Base-by-base conservation (phyloP, 345 rosid genomes). In the Gynandropsis gynandra region DNA sequence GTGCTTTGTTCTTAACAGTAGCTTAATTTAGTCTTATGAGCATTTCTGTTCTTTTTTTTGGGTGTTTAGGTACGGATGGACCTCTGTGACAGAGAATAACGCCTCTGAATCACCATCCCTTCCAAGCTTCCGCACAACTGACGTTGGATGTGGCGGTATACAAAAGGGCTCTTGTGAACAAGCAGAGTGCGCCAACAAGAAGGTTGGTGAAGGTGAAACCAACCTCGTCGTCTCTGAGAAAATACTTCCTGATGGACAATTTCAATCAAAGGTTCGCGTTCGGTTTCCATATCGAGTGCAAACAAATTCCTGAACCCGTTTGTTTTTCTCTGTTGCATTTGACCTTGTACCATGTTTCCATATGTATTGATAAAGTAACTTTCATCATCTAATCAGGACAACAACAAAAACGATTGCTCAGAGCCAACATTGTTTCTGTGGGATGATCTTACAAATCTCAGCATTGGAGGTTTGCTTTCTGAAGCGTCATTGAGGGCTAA, bases 381-480 rank as follows among this genome's bases (percentile, higher is more conserved):
- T 48, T 19, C 43, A 58, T 48, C 38, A 47, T 61, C 37, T 57
- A 53, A 53, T 52, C 61, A 90, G 96, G 80, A 58, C 20, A 64
- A 52, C 36, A 73, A 64, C 61, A 33, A 11, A 37, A 63, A 73
- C 51, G 18, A 38, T 53, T 56, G 50, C 49, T 36, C 44, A 29
- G 78, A 65, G 32, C 69, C 73, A 68, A 46, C 76, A 43, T 63
- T 73, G 39, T 54, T 64, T 12, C 51, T 55, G n/a, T 92, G 93
- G 96, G 85, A 74, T 50, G 95, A 85, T 63, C 60, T 82, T 35
- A 72, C 80, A n/a, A 74, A 73, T 68, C 68, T 79, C 59, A 92
- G 98, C 70, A 79, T 87, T 33, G 89, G 96, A 10, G 95, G 86
- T 27, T 74, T 80, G 65, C 70, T 89, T 21, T 83, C 90, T 17